Percentiles rank a stretch among this genome's conserved stretches.
phyloP scores from a whole-genome alignment of 2,329 filamentous ascomycete species.

The Alternaria panax region DNA sequence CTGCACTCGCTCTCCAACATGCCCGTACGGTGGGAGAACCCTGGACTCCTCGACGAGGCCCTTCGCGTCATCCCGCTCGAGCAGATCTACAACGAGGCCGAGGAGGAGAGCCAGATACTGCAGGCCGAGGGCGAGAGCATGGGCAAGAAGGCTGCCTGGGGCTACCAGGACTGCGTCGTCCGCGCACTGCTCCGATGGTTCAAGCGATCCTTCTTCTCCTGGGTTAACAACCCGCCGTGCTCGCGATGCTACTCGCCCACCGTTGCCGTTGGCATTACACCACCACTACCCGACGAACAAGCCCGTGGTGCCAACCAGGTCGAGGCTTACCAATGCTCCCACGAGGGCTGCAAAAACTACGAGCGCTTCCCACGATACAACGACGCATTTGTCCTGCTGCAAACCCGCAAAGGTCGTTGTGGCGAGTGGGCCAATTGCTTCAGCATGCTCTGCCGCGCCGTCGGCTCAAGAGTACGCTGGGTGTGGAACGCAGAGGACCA shows the following conservation, averaged over 20 bases:
- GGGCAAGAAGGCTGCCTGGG: constrained; percentile 85
- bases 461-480: constrained; percentile 92
- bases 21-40: constrained; percentile 95
- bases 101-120: constrained; percentile 89
- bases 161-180: constrained; percentile 96
- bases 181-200: constrained; percentile 93
- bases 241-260: constrained; percentile 82
- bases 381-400: constrained; percentile 90
- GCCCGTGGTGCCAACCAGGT: constrained; percentile 87
- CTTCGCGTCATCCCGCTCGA: constrained; percentile 86
- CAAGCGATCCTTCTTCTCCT: constrained; percentile 91
- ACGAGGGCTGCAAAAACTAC: constrained; percentile 74
- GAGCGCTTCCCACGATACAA: constrained; percentile 95
- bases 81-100: constrained; percentile 89
- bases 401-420: constrained; percentile 83
- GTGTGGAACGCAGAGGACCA: constrained; percentile 98
- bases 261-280: constrained; percentile 80
- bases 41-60: constrained; percentile 90
- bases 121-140: constrained; percentile 88
- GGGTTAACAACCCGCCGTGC: constrained; percentile 95
- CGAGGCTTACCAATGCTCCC: constrained; percentile 88
- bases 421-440: constrained; percentile 99
- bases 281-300: constrained; percentile 85
- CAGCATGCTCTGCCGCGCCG: constrained; percentile 94
- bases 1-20: constrained; percentile 86